A percentile compares a stretch with the other conserved stretches of the same genome.
Evolutionary conservation across 169 alveolate species (phyloP).

Genomic region (Eimeria maxima): DNA sequence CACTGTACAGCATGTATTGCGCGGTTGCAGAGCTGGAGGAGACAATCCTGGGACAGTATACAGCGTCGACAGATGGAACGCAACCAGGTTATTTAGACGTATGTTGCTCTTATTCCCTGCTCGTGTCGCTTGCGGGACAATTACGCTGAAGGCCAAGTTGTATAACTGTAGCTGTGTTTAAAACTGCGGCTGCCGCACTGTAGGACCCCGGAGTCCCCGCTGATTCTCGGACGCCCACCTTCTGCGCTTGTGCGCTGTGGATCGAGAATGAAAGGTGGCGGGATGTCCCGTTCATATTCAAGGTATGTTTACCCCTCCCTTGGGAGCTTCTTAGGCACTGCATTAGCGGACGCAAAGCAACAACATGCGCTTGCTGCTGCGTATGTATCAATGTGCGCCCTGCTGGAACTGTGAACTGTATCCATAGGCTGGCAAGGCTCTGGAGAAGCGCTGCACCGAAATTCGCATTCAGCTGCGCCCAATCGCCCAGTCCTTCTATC

Average conservation of each 20-base stretch:
- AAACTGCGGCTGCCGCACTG: not conserved
- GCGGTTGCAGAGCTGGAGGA: slow-evolving; percentile 82
- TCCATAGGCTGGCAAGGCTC: slow-evolving; percentile 85
- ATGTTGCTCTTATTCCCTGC: not conserved
- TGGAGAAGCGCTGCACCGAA: slow-evolving; percentile 87
- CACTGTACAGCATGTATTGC: not conserved
- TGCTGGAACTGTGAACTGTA: not conserved
- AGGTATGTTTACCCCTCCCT: slow-evolving; percentile 16
- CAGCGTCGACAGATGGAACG: slow-evolving; percentile 83
- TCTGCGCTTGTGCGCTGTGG: slow-evolving; percentile 86
- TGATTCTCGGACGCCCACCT: slow-evolving; percentile 87
- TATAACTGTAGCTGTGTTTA: not conserved
- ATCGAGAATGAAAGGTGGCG: slow-evolving; percentile 87
- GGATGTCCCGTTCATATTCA: slow-evolving; percentile 87
- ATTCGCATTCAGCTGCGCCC: slow-evolving; percentile 85
- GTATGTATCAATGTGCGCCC: not conserved
- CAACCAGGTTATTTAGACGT: slow-evolving; percentile 81
- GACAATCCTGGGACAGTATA: slow-evolving; percentile 87
- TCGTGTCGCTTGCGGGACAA: not conserved
- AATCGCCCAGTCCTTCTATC: slow-evolving; percentile 85
- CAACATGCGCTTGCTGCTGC: not conserved
- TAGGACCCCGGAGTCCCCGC: slow-evolving; percentile 87
- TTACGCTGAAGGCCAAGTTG: no score
- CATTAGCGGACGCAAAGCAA: not conserved
- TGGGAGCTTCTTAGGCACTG: not conserved